These are phyloP conservation scores for Claviceps sp. DNA, from an alignment of 2,329 filamentous ascomycete species.

Conservation along the genomic window DNA sequence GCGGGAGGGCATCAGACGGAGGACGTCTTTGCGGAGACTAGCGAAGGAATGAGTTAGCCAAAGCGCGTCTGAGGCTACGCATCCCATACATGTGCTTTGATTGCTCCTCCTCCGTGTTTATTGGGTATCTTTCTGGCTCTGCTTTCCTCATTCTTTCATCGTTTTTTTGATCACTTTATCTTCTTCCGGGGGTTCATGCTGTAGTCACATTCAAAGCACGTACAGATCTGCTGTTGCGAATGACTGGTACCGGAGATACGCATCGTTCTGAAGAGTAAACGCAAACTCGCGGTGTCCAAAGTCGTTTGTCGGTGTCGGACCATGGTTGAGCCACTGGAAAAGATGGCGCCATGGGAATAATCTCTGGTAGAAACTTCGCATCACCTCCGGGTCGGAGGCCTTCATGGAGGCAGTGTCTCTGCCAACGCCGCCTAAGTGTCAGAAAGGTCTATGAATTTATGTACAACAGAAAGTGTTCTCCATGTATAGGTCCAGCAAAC, in stretches of 20 bases:
- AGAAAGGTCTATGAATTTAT: slow-evolving; percentile 33
- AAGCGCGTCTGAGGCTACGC: no score
- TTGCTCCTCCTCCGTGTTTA: no score
- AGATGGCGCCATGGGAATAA: slow-evolving; percentile 89
- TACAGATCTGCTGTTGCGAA: slow-evolving; percentile 41
- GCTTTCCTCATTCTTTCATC: background rate
- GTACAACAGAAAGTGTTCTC: slow-evolving; percentile 8
- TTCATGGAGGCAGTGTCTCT: slow-evolving; percentile 22
- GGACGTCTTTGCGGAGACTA: slow-evolving; percentile 79
- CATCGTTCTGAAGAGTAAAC: slow-evolving; percentile 84
- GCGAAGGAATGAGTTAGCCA: background rate
- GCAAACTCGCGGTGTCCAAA: slow-evolving; percentile 93
- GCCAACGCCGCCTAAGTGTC: slow-evolving; percentile 64
- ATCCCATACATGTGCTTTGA: no score
- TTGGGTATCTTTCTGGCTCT: background rate
- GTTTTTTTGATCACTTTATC: background rate
- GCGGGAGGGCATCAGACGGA: slow-evolving; percentile 76
- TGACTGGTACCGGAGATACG: slow-evolving; percentile 82
- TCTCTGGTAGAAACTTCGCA: slow-evolving; percentile 89
- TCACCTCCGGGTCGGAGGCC: slow-evolving; percentile 65
- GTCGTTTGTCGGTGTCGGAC: slow-evolving; percentile 69
- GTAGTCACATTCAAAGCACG: slow-evolving; percentile 3
- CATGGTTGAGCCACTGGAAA: slow-evolving; percentile 97
- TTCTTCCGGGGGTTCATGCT: no score
- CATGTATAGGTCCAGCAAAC: slow-evolving; percentile 8